Evolutionary conservation across 2,329 filamentous ascomycete genomes (phyloP).

Genomic region (Trichophaea hybrida): DNA sequence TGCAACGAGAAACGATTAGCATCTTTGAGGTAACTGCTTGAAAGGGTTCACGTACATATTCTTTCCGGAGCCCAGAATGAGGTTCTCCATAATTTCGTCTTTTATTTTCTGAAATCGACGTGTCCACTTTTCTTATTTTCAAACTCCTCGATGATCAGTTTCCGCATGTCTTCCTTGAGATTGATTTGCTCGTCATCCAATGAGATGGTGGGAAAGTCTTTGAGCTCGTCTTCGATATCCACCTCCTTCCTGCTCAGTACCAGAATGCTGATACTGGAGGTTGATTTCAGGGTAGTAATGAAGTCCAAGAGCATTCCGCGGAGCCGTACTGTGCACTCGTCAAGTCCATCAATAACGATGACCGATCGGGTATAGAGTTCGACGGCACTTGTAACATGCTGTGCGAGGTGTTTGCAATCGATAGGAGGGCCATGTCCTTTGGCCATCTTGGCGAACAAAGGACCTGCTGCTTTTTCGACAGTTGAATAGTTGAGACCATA

Average conservation of each 20-base stretch:
- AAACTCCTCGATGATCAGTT: background rate
- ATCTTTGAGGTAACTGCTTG: background rate
- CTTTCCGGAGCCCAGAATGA: background rate
- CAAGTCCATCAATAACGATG: background rate
- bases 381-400: background rate
- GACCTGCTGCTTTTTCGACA: background rate
- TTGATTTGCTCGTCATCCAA: background rate
- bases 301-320: background rate
- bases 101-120: background rate
- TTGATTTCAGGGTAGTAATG: background rate
- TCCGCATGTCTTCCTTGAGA: background rate
- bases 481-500: background rate
- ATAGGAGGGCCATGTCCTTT: background rate
- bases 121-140: background rate
- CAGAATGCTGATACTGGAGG: background rate
- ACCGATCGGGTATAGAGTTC: background rate
- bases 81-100: background rate
- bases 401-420: background rate
- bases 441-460: background rate
- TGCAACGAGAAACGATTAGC: background rate
- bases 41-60: background rate
- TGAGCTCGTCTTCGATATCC: background rate
- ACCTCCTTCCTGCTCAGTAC: background rate
- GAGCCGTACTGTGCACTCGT: background rate
- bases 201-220: background rate